Conservation (phyloP, 2,329 filamentous ascomycete genomes). For the Colletotrichum acutatum region DNA sequence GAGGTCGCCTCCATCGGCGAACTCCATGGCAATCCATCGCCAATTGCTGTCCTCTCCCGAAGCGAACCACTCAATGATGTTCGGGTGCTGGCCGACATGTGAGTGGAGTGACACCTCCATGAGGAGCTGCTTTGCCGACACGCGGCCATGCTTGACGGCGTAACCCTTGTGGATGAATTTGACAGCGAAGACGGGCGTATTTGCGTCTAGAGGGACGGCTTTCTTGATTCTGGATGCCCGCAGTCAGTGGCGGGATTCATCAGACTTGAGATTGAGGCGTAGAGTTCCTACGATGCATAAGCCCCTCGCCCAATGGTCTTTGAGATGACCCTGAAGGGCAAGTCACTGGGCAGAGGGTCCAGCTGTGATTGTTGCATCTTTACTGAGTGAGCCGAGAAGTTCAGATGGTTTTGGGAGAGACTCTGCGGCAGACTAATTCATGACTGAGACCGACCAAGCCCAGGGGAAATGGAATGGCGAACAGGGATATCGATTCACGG, state of each 20-base stretch:
- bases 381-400: conserved; percentile 16
- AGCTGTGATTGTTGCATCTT: conserved; percentile 82
- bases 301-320: conserved; percentile 97
- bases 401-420: conserved; percentile 12
- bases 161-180: conserved; percentile 99
- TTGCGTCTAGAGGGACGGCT: conserved; percentile 77
- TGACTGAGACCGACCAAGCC: conserved; percentile 9
- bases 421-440: conserved; percentile 19
- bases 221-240: conserved; percentile 81
- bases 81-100: conserved; percentile 87
- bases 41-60: conserved; percentile 87
- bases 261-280: conserved; percentile 7
- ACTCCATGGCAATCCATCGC: conserved; percentile 99
- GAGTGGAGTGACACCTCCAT: conserved; percentile 93
- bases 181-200: conserved; percentile 88
- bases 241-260: conserved; percentile 24
- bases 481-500: conserved; percentile 26
- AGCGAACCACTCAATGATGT: conserved; percentile 93
- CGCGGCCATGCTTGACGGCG: conserved; percentile 86
- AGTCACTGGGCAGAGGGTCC: conserved; percentile 83
- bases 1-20: conserved; percentile 92
- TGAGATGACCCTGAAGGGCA: conserved; percentile 94
- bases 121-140: conserved; percentile 88
- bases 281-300: conserved; percentile 83
- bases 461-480: conserved; percentile 26